Conservation (phyloP, 2,329 filamentous ascomycete genomes). For the Trichoderma sp. region DNA sequence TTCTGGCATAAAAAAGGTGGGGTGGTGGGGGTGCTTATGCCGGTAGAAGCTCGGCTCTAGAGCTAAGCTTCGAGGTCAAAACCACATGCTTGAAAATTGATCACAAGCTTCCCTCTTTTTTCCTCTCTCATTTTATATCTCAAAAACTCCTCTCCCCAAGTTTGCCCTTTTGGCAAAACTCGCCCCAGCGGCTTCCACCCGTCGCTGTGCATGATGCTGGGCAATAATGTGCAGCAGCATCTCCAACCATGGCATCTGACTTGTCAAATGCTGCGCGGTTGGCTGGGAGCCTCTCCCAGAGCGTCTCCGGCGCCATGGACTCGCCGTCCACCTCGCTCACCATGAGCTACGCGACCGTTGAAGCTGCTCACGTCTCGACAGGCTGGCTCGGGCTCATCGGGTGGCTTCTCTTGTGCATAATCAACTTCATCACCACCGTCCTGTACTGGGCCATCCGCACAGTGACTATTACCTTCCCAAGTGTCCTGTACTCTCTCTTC, state of each 20-base stretch:
- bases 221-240: conserved; percentile 33
- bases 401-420: conserved; percentile 53
- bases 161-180: conserved; percentile 20
- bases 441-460: conserved; percentile 83
- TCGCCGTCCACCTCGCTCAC: conserved; percentile 36
- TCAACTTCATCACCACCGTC: conserved; percentile 59
- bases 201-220: conserved; percentile 41
- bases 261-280: conserved; percentile 40
- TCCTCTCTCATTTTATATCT: conserved; percentile 16
- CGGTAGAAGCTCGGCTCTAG: conserved; percentile 19
- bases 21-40: conserved; percentile 11
- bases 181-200: conserved; percentile 27
- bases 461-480: conserved; percentile 84
- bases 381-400: conserved; percentile 62
- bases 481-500: conserved; percentile 84
- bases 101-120: conserved; percentile 10
- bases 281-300: conserved; percentile 37
- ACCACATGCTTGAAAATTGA: conserved; percentile 21
- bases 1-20: conserved; percentile 5
- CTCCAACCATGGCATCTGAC: conserved; percentile 45
- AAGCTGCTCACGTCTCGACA: conserved; percentile 41
- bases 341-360: conserved; percentile 37
- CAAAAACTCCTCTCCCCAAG: not conserved
- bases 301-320: conserved; percentile 36
- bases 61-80: conserved; percentile 20